Evolutionary conservation across 2,329 filamentous ascomycete genomes (phyloP).

Genomic region (Cladosporium velox): DNA sequence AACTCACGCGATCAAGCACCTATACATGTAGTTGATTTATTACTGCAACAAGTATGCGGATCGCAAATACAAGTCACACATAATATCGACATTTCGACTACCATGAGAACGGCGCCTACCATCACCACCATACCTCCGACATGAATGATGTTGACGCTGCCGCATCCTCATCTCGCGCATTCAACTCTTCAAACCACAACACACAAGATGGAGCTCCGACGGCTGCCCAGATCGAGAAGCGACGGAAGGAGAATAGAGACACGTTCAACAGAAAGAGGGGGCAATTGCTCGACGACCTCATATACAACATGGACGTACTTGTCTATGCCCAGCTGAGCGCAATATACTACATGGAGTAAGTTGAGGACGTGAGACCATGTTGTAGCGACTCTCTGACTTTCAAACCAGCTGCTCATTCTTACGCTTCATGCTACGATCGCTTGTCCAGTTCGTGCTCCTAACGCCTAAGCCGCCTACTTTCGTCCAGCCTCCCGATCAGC

Average conservation of each 20-base stretch:
- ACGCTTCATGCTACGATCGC: constrained; percentile 56
- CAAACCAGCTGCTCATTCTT: constrained; percentile 56
- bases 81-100: background rate
- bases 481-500: constrained; percentile 49
- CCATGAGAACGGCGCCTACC: constrained; percentile 8
- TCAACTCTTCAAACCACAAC: constrained; percentile 20
- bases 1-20: background rate
- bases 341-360: constrained; percentile 66
- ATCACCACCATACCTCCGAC: constrained; percentile 29
- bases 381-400: background rate
- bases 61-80: too few relatives aligned
- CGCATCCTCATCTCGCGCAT: constrained; percentile 23
- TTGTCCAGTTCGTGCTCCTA: constrained; percentile 60
- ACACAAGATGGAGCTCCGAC: constrained; percentile 24
- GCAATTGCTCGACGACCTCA: constrained; percentile 56
- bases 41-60: background rate
- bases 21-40: background rate
- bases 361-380: background rate
- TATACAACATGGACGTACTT: constrained; percentile 60
- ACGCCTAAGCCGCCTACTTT: constrained; percentile 59
- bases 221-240: constrained; percentile 29
- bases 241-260: constrained; percentile 36
- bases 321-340: constrained; percentile 63
- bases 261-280: constrained; percentile 45
- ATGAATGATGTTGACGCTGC: constrained; percentile 40